phyloP scores from a whole-genome alignment of 371 early-diverging fungal species.

The Mucor velutinosus region DNA sequence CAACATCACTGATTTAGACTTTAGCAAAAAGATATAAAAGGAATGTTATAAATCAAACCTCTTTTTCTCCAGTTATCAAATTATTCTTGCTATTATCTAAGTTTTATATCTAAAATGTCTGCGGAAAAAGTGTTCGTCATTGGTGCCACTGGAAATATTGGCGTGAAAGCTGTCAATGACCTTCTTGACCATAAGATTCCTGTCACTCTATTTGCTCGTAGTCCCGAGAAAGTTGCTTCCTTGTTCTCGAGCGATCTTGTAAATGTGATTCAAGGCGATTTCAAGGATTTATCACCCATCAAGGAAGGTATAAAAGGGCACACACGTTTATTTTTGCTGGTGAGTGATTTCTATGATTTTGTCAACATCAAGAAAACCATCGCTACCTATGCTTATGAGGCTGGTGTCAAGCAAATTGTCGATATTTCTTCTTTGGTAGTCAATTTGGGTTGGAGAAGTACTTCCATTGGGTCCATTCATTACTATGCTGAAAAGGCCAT shows the following conservation, averaged over 20 bases:
- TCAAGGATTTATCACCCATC: constrained; percentile 17
- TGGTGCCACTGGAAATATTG: constrained; percentile 42
- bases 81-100: background rate
- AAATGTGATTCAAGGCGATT: constrained; percentile 33
- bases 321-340: constrained; percentile 30
- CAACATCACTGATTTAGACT: background rate
- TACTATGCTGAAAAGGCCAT: constrained; percentile 29
- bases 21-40: background rate
- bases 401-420: no score
- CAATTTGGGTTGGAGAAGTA: constrained; percentile 24
- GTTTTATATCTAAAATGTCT: background rate
- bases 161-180: constrained; percentile 12
- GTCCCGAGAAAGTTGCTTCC: constrained; percentile 15
- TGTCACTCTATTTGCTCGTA: constrained; percentile 30
- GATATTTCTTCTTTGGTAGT: no score
- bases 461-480: constrained; percentile 17
- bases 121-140: constrained; percentile 27
- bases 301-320: constrained; percentile 31
- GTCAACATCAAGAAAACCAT: background rate
- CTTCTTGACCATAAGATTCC: constrained; percentile 12
- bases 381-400: no score
- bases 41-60: background rate
- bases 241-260: constrained; percentile 13
- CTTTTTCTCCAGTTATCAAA: background rate
- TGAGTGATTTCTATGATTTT: constrained; percentile 13